Percentiles rank a stretch among this genome's conserved stretches.
Conservation (phyloP, 805 yeast species). For the Myxozyma nipponensis region DNA sequence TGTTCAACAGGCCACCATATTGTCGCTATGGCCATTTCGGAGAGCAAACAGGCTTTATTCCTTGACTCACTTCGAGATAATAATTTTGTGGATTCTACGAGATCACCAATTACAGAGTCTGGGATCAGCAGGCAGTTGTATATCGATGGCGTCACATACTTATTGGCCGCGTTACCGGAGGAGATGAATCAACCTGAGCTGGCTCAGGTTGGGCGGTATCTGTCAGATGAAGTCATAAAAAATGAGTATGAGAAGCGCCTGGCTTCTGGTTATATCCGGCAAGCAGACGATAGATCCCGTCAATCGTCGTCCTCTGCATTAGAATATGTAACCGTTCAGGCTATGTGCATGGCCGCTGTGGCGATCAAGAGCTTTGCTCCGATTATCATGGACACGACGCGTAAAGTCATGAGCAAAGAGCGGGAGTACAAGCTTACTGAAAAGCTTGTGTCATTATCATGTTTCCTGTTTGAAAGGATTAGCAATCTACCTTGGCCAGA, state of each 20-base stretch:
- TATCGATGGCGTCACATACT: slow-evolving; percentile 12
- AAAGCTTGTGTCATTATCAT: slow-evolving; percentile 5
- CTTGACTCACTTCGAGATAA: too few species aligned
- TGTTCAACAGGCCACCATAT: too few species aligned
- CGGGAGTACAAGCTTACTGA: slow-evolving; percentile 15
- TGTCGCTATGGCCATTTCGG: too few species aligned
- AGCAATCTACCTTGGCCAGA: slow-evolving; percentile 7
- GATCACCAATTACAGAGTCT: too few species aligned
- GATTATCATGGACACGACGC: slow-evolving; percentile 4
- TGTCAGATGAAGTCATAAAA: slow-evolving; percentile 7
- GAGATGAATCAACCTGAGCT: slow-evolving; percentile 7
- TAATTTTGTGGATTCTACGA: too few species aligned
- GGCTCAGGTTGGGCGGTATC: slow-evolving; percentile 5
- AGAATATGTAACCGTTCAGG: slow-evolving; percentile 8
- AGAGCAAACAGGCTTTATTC: too few species aligned
- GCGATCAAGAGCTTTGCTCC: slow-evolving; percentile 13
- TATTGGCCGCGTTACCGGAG: slow-evolving; percentile 17
- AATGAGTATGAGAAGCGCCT: neutral
- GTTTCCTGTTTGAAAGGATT: slow-evolving; percentile 9
- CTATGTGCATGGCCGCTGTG: slow-evolving; percentile 11
- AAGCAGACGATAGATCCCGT: neutral
- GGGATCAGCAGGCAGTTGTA: slow-evolving; percentile 15
- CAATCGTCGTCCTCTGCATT: slow-evolving; percentile 1
- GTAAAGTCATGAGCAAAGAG: slow-evolving; percentile 13
- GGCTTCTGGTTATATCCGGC: neutral